phyloP scores from a whole-genome alignment of 169 alveolate genomes.

The Plasmodium inui region DNA sequence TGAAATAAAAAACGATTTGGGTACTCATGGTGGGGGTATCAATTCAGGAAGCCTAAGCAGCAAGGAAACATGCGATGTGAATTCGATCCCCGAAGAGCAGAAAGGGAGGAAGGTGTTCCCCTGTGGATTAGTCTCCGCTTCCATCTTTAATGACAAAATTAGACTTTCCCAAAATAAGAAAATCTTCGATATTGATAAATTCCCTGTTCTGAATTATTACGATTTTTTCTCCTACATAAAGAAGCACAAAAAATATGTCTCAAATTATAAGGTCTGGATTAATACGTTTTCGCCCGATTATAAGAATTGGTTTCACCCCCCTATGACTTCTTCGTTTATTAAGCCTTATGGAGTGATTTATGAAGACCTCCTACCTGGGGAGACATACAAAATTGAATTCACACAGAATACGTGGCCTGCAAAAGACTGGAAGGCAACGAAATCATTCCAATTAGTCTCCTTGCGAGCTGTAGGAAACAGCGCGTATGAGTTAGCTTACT shows the following conservation, averaged over 20 bases:
- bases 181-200: constrained; percentile 11
- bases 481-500: constrained; percentile 31
- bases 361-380: constrained; percentile 31
- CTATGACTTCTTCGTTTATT: constrained; percentile 71
- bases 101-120: constrained; percentile 11
- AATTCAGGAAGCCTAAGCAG: not conserved
- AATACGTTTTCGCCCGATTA: constrained; percentile 38
- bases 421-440: constrained; percentile 45
- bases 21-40: not conserved
- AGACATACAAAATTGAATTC: constrained; percentile 27
- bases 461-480: constrained; percentile 43
- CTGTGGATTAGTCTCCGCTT: constrained; percentile 46
- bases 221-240: constrained; percentile 52
- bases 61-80: constrained; percentile 8
- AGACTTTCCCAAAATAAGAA: not conserved
- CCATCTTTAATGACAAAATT: constrained; percentile 53
- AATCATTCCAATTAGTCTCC: constrained; percentile 28
- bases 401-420: constrained; percentile 63
- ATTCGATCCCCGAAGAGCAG: not conserved
- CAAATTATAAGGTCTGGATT: constrained; percentile 37
- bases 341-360: constrained; percentile 45
- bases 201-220: constrained; percentile 31
- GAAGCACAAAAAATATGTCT: constrained; percentile 28
- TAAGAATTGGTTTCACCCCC: constrained; percentile 41
- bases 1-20: constrained; percentile 9